Evolutionary conservation across 2,329 filamentous ascomycete genomes (phyloP).

Genomic region (Fusarium zealandicum): DNA sequence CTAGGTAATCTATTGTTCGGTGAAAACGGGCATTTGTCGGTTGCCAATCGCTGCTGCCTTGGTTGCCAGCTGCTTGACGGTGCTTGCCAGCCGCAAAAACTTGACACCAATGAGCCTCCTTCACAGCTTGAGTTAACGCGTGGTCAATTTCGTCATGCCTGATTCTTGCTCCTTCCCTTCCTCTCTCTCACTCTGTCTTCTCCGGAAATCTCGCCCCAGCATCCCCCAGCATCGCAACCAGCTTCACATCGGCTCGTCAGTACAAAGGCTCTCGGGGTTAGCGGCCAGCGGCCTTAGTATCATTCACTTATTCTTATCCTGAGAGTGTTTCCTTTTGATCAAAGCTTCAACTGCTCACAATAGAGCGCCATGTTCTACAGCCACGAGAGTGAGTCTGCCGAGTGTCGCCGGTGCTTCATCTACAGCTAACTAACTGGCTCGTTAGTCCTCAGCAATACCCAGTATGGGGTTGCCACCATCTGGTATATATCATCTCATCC

Average conservation of each 20-base stretch:
- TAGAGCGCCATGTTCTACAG: constrained; percentile 82
- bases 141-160: constrained; percentile 10
- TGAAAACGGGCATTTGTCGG: not conserved
- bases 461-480: constrained; percentile 93
- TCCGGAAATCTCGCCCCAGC: constrained; percentile 9
- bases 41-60: constrained; percentile 21
- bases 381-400: constrained; percentile 76
- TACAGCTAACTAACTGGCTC: constrained; percentile 36
- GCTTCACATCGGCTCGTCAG: not conserved
- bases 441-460: constrained; percentile 78
- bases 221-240: constrained; percentile 16
- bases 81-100: constrained; percentile 20
- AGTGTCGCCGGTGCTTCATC: not conserved
- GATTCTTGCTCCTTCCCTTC: constrained; percentile 4
- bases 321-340: not conserved
- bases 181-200: constrained; percentile 5
- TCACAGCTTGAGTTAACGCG: not conserved
- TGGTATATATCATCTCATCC: constrained; percentile 68
- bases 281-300: not conserved
- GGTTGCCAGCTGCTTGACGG: constrained; percentile 25
- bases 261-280: not conserved
- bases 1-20: not conserved
- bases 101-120: not conserved
- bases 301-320: not conserved
- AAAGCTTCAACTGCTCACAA: not conserved